Evolutionary conservation across 345 rosid genomes (phyloP), one percentile per base, ranked within the genome.

Genomic region (Citrus medica): DNA sequence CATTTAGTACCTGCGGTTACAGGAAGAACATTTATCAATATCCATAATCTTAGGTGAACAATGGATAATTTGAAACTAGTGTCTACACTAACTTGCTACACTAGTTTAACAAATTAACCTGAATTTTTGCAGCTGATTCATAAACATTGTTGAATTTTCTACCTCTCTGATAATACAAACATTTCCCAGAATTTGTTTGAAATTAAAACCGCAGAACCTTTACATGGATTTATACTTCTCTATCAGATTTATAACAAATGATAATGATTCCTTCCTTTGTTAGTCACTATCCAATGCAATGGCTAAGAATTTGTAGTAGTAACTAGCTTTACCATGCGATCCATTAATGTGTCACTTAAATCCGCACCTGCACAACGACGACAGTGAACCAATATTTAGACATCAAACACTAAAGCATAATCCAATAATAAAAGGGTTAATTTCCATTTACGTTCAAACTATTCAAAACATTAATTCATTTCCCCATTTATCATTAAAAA

Each of bases 291-390:
- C 32, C 3, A 67, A 48, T 51, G 32, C 2, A 67, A 65, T 67
- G 55, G 66, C 30, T 32, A 66, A 67, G 42, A 38, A 73, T 64
- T 59, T 7, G 66, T n/a, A 24, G 13, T 9, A 61, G 59, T 16
- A 60, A 46, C 22, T 76, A 53, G 77, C 16, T 22, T 78, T 88
- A 93, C 99, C 99, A 95, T 95, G 19, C 99, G 93, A 84, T 95
- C 99, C 99, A 95, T 95, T 84, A 95, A 85, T 69, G 99, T 95
- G 86, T 93, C 99, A 21, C 98, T 95, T 85, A 95, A 87, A 84
- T 95, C 99, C 10, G 99, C 99, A 80, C 98, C 99, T 93, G 91
- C 68, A 67, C 67, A 62, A 58, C n/a, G 25, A 42, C 71, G 72
- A 28, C 55, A 66, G 79, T 6, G 3, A 73, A 19, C 53, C 35